Percentiles rank a stretch among this genome's conserved stretches.
phyloP scores from a whole-genome alignment of 2,329 filamentous ascomycete species.

The Fusarium marasasianum region DNA sequence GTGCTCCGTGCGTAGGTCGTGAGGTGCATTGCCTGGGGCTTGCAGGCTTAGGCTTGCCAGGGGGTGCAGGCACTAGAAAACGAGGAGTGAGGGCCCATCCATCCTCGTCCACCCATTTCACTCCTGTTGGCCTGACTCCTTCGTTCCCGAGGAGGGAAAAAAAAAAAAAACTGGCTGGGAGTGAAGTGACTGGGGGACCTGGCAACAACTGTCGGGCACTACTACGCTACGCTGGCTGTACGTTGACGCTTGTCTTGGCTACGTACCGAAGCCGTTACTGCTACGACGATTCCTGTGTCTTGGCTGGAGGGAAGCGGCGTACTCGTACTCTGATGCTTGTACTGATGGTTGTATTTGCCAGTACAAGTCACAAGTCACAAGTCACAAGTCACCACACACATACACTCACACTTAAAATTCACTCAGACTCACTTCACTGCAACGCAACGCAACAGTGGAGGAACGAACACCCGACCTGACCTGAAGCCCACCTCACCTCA shows the following conservation, averaged over 20 bases:
- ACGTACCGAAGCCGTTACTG: constrained; percentile 26
- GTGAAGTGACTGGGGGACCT: constrained; percentile 11
- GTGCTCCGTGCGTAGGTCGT: constrained; percentile 28
- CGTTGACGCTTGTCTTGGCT: constrained; percentile 17
- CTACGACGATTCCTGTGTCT: constrained; percentile 9
- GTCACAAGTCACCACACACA: neutral
- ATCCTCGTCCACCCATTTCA: constrained; percentile 1
- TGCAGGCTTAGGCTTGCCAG: neutral
- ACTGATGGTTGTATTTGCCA: neutral
- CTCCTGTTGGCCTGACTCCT: constrained; percentile 13
- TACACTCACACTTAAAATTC: constrained; percentile 7
- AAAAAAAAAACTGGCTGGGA: constrained; percentile 13
- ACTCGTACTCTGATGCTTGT: constrained; percentile 26
- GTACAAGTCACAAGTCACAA: neutral
- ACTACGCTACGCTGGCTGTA: constrained; percentile 19
- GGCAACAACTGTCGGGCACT: constrained; percentile 31
- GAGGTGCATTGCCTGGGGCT: constrained; percentile 33
- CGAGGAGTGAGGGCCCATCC: constrained; percentile 3
- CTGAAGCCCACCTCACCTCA: constrained; percentile 5
- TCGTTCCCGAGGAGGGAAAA: neutral
- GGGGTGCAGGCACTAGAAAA: constrained; percentile 6
- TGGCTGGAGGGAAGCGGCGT: constrained; percentile 5
- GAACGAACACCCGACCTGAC: constrained; percentile 29
- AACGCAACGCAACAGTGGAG: constrained; percentile 28
- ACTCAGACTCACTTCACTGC: neutral